phyloP scores from a whole-genome alignment of 2,329 filamentous ascomycete species.

The Emergomyces pasteurianus region DNA sequence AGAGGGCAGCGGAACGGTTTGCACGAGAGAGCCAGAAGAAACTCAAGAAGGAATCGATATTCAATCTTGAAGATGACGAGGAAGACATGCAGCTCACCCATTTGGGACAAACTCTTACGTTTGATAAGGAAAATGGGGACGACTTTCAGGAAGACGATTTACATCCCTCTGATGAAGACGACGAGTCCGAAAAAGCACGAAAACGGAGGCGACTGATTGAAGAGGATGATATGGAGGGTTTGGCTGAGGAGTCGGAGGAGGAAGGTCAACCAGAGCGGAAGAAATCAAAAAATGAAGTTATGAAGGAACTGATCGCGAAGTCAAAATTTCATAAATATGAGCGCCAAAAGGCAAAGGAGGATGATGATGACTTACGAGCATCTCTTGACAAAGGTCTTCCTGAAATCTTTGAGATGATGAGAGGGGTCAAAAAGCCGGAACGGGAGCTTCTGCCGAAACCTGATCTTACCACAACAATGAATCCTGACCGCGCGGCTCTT shows the following conservation, averaged over 20 bases:
- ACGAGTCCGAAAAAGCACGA: constrained; percentile 42
- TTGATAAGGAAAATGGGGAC: constrained; percentile 47
- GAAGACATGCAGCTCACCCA: constrained; percentile 67
- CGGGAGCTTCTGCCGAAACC: constrained; percentile 35
- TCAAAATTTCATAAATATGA: constrained; percentile 94
- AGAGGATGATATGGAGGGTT: constrained; percentile 29
- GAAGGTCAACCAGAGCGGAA: constrained; percentile 63
- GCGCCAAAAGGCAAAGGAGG: constrained; percentile 81
- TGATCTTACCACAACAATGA: constrained; percentile 36
- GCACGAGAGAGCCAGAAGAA: constrained; percentile 72
- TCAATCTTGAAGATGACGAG: constrained; percentile 78
- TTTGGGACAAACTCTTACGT: constrained; percentile 59
- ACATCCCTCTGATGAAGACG: constrained; percentile 45
- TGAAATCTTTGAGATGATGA: constrained; percentile 61
- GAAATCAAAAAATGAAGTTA: constrained; percentile 92
- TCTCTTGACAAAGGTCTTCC: constrained; percentile 75
- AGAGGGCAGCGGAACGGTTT: constrained; percentile 83
- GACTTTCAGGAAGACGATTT: constrained; percentile 74
- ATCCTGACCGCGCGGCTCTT: constrained; percentile 51
- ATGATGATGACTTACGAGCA: constrained; percentile 76
- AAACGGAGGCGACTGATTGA: constrained; percentile 40
- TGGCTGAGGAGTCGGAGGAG: constrained; percentile 26
- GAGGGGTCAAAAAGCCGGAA: constrained; percentile 44
- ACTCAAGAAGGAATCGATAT: constrained; percentile 66
- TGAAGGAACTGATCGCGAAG: constrained; percentile 96